Conservation (phyloP, 208 protist genomes). For the Trypanosoma cruzi region DNA sequence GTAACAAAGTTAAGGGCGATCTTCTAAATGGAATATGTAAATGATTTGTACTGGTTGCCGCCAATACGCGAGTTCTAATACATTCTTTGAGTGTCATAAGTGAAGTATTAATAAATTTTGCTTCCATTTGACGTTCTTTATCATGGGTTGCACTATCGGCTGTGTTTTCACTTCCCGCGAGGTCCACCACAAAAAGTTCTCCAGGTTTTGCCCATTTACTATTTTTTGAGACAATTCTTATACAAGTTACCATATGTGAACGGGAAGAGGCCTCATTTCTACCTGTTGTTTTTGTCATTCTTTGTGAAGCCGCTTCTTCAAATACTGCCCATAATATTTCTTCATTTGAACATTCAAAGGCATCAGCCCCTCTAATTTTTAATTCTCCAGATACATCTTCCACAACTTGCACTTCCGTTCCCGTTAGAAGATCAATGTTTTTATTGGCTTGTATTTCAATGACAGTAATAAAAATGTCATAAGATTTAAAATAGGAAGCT, state of each 20-base stretch:
- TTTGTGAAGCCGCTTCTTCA: slow-evolving; percentile 70
- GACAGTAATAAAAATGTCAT: slow-evolving; percentile 79
- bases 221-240: slow-evolving; percentile 78
- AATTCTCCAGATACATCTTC: slow-evolving; percentile 84
- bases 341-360: slow-evolving; percentile 77
- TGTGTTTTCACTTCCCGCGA: slow-evolving; percentile 92
- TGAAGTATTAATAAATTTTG: slow-evolving; percentile 93
- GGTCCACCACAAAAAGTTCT: slow-evolving; percentile 85
- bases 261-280: slow-evolving; percentile 87
- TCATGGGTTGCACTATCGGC: slow-evolving; percentile 89
- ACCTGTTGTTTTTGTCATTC: slow-evolving; percentile 78
- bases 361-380: slow-evolving; percentile 71
- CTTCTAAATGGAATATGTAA: slow-evolving; percentile 91
- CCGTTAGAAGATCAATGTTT: slow-evolving; percentile 83
- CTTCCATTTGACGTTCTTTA: slow-evolving; percentile 74
- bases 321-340: slow-evolving; percentile 85
- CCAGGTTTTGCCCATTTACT: slow-evolving; percentile 85
- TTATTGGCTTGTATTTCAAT: slow-evolving; percentile 81
- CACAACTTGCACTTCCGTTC: slow-evolving; percentile 76
- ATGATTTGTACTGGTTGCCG: slow-evolving; percentile 73
- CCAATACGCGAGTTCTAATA: slow-evolving; percentile 75
- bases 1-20: slow-evolving; percentile 84
- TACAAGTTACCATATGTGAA: slow-evolving; percentile 86
- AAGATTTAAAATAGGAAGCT: slow-evolving; percentile 54
- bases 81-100: slow-evolving; percentile 94